phyloP scores from a whole-genome alignment of 768 basidiomycete genomes.

The Boletus pseudopeckii region DNA sequence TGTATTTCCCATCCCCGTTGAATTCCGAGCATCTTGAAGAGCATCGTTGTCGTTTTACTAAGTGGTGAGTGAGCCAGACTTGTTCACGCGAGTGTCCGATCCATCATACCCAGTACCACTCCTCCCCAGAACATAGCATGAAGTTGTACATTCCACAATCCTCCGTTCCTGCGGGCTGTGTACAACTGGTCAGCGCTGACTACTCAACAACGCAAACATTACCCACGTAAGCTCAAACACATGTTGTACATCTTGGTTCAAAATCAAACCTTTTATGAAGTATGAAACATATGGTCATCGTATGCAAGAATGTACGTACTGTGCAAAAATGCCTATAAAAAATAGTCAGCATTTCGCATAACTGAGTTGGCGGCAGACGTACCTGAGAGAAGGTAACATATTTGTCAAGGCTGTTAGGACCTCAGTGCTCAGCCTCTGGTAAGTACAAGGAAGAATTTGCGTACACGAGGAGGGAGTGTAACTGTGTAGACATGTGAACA shows the following conservation, averaged over 20 bases:
- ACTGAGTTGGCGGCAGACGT: constrained; percentile 12
- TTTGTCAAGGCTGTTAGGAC: constrained; percentile 38
- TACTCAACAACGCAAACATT: background rate
- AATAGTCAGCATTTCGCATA: constrained; percentile 34
- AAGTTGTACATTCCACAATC: constrained; percentile 56
- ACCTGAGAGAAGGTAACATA: constrained; percentile 31
- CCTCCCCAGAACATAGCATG: constrained; percentile 65
- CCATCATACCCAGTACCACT: constrained; percentile 66
- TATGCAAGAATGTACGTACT: constrained; percentile 9
- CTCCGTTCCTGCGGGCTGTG: constrained; percentile 45
- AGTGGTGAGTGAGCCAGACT: background rate
- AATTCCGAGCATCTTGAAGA: constrained; percentile 71
- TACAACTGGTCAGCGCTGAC: constrained; percentile 6
- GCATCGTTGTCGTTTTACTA: constrained; percentile 75
- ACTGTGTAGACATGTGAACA: constrained; percentile 28
- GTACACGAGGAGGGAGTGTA: constrained; percentile 60
- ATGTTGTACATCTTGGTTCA: constrained; percentile 23
- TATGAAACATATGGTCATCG: background rate
- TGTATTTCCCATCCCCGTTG: constrained; percentile 51
- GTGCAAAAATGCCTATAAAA: constrained; percentile 20
- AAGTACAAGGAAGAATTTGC: constrained; percentile 12
- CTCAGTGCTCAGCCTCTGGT: constrained; percentile 30
- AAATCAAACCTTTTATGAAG: constrained; percentile 19
- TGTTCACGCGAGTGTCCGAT: background rate
- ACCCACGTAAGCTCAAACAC: constrained; percentile 28